Conservation (phyloP, 306 rosid species). For the Pueraria montana region DNA sequence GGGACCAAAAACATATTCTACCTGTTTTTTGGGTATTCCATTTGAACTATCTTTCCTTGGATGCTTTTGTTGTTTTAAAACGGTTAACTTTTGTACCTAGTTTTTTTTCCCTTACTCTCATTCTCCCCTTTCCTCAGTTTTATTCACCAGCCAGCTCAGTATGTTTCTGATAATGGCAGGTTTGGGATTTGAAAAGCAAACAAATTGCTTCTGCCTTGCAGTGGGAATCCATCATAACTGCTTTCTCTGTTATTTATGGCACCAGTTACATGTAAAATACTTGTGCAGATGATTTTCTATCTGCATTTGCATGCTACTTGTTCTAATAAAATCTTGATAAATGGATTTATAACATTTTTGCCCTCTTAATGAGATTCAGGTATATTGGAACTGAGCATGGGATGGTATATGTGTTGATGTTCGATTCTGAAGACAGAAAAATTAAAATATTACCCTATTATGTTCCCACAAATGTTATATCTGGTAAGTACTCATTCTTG, state of each 20-base stretch:
- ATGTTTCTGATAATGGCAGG: constrained; percentile 72
- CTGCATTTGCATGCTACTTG: constrained; percentile 39
- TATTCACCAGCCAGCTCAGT: constrained; percentile 48
- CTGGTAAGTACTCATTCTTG: constrained; percentile 63
- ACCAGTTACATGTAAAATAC: constrained; percentile 80
- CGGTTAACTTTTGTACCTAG: background rate
- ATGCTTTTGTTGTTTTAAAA: constrained; percentile 23
- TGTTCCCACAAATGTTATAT: constrained; percentile 73
- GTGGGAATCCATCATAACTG: constrained; percentile 93
- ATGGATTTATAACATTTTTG: constrained; percentile 38
- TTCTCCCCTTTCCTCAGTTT: constrained; percentile 22
- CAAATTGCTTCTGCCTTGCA: constrained; percentile 71
- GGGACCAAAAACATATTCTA: background rate
- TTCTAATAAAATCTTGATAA: constrained; percentile 43
- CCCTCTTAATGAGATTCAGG: constrained; percentile 63
- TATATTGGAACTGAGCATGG: constrained; percentile 86
- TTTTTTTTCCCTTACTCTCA: background rate
- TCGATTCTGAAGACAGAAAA: constrained; percentile 63
- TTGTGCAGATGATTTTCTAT: constrained; percentile 48
- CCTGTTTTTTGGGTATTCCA: background rate
- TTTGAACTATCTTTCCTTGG: constrained; percentile 38
- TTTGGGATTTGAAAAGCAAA: constrained; percentile 91
- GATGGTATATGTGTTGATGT: constrained; percentile 76
- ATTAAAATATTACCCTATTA: constrained; percentile 74
- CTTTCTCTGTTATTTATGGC: constrained; percentile 86